Conservation (phyloP, 2,329 filamentous ascomycete genomes). For the Aspergillus versicolor region DNA sequence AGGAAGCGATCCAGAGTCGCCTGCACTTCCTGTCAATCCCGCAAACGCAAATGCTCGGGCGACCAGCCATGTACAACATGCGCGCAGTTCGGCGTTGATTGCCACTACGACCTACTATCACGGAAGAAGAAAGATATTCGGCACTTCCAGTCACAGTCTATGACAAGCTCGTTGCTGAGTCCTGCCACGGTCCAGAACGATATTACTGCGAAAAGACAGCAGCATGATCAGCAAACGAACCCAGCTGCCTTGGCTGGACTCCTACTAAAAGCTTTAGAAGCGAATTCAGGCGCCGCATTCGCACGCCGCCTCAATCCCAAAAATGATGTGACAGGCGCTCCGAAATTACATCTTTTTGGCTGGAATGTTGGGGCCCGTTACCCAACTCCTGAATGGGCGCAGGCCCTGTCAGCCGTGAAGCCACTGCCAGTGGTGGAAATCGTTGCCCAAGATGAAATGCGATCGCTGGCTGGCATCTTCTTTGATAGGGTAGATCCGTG, state of each 20-base stretch:
- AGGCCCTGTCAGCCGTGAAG: conserved; percentile 9
- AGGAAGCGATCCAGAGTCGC: conserved; percentile 47
- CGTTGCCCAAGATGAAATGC: conserved; percentile 51
- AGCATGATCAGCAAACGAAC: conserved; percentile 13
- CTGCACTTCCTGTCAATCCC: conserved; percentile 54
- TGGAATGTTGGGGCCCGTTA: conserved; percentile 51
- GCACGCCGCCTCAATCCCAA: conserved; percentile 53
- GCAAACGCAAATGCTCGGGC: conserved; percentile 59
- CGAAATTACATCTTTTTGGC: conserved; percentile 55
- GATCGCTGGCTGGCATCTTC: conserved; percentile 47
- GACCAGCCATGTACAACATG: conserved; percentile 55
- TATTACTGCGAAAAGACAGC: conserved; percentile 8
- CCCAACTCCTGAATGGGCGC: conserved; percentile 9
- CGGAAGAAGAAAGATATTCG: conserved; percentile 33
- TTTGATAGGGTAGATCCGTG: conserved; percentile 55
- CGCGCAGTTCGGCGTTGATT: conserved; percentile 54
- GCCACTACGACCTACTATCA: conserved; percentile 44
- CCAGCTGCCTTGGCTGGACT: conserved; percentile 21
- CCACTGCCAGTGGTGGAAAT: conserved; percentile 46
- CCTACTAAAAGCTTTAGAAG: conserved; percentile 48
- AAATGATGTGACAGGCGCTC: conserved; percentile 54
- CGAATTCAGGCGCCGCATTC: conserved; percentile 59
- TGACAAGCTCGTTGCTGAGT: conserved; percentile 12
- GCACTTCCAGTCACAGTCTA: conserved; percentile 18
- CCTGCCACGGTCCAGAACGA: conserved; percentile 6